These are phyloP conservation scores for Phenoliferia sp. DNA, from an alignment of 1,284 basidiomycete genomes.

Conservation along the genomic window DNA sequence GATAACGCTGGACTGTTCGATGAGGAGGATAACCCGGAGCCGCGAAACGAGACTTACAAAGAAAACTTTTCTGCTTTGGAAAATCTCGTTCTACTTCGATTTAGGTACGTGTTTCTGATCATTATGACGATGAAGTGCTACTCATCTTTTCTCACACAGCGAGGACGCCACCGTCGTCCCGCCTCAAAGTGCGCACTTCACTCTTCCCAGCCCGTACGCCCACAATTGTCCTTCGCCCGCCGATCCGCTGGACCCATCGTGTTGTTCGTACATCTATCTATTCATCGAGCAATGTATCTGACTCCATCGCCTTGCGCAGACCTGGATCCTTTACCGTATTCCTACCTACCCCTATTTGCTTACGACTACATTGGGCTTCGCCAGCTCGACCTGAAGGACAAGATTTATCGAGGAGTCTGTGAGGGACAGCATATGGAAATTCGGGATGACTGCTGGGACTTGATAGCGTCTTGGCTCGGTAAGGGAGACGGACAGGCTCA, in stretches of 20 bases:
- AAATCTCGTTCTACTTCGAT: constrained; percentile 46
- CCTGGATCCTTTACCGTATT: constrained; percentile 59
- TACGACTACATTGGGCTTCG: constrained; percentile 86
- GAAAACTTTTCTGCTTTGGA: constrained; percentile 47
- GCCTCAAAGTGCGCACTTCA: constrained; percentile 31
- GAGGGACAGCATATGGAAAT: constrained; percentile 81
- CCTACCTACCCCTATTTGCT: constrained; percentile 66
- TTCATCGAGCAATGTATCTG: not conserved
- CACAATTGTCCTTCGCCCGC: constrained; percentile 14
- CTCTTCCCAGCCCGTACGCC: constrained; percentile 31
- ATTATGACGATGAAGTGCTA: too few species aligned
- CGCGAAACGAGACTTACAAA: constrained; percentile 58
- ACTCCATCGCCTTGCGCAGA: not conserved
- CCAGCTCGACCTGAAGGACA: constrained; percentile 63
- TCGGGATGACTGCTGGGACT: constrained; percentile 52
- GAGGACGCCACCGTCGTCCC: constrained; percentile 72
- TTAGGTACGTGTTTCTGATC: constrained; percentile 37
- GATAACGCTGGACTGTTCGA: not conserved
- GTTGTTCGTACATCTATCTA: constrained; percentile 20
- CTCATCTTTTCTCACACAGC: too few species aligned
- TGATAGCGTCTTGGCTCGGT: constrained; percentile 9
- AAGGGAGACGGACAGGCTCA: not conserved
- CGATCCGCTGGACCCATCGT: constrained; percentile 20
- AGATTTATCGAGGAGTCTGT: constrained; percentile 63
- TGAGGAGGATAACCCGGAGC: constrained; percentile 32